Percentiles rank a stretch among this genome's conserved stretches.
These are phyloP conservation scores for Zasmidium cellare DNA, from an alignment of 2,329 filamentous ascomycete species.

Conservation along the genomic window DNA sequence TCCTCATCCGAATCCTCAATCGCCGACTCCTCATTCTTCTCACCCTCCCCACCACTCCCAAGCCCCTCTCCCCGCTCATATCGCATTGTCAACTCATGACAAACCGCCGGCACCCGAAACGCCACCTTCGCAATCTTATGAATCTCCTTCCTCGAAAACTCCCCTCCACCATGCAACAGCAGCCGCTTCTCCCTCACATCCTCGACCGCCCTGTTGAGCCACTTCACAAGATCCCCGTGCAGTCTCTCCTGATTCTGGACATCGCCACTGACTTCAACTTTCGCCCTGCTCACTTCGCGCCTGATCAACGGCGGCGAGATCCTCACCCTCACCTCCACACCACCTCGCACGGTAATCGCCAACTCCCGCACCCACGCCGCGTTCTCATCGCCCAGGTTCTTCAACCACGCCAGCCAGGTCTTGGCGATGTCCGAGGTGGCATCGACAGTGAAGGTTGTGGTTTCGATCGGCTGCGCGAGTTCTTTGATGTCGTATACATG, in stretches of 20 bases:
- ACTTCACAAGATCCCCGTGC: background rate
- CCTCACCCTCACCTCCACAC: background rate
- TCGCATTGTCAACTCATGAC: background rate
- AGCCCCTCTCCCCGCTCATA: background rate
- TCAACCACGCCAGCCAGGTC: background rate
- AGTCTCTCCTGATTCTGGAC: too few relatives aligned
- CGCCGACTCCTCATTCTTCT: background rate
- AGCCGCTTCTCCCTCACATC: background rate
- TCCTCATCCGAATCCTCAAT: background rate
- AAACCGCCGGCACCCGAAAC: constrained; percentile 2
- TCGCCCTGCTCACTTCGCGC: too few relatives aligned
- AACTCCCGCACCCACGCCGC: background rate
- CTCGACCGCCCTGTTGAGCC: background rate
- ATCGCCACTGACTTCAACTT: too few relatives aligned
- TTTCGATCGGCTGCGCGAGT: background rate
- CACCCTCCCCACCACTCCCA: background rate
- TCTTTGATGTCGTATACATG: background rate
- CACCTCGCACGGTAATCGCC: background rate
- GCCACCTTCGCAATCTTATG: constrained; percentile 1
- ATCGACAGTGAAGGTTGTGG: background rate
- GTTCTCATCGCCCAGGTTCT: background rate
- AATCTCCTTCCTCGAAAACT: constrained; percentile 1
- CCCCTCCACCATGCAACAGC: background rate
- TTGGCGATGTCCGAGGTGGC: background rate
- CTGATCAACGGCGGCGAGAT: background rate